These are phyloP conservation scores for Yarrowia osloensis DNA, from an alignment of 805 yeast genomes.

Conservation along the genomic window DNA sequence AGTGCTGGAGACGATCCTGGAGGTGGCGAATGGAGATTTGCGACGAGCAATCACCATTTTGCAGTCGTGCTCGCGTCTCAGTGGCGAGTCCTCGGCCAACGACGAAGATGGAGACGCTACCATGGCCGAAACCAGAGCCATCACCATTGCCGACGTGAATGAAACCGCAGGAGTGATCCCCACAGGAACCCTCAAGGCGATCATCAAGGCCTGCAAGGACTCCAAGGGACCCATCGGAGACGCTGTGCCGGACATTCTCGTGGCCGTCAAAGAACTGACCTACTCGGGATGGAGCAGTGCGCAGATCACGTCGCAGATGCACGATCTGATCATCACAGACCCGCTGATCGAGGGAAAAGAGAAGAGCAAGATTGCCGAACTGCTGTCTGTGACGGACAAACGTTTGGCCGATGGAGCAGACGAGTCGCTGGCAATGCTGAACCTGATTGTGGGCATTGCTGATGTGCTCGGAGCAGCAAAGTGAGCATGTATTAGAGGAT, in stretches of 20 bases:
- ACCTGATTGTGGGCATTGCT: slow-evolving; percentile 59
- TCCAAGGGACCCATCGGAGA: slow-evolving; percentile 17
- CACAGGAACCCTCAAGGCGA: slow-evolving; percentile 46
- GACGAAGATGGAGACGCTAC: slow-evolving; percentile 43
- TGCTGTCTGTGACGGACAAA: slow-evolving; percentile 73
- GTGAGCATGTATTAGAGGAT: neutral
- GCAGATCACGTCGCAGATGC: slow-evolving; percentile 70
- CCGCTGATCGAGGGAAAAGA: slow-evolving; percentile 52
- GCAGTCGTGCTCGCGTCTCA: slow-evolving; percentile 76
- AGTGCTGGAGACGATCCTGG: slow-evolving; percentile 65
- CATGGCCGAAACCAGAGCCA: slow-evolving; percentile 40
- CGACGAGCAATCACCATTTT: slow-evolving; percentile 88
- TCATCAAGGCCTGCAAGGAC: slow-evolving; percentile 46
- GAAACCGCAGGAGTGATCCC: slow-evolving; percentile 82
- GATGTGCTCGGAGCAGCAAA: slow-evolving; percentile 24
- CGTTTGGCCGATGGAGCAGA: slow-evolving; percentile 82
- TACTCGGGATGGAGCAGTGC: slow-evolving; percentile 81
- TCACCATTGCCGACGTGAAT: slow-evolving; percentile 53
- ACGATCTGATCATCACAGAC: slow-evolving; percentile 62
- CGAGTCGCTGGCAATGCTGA: slow-evolving; percentile 79
- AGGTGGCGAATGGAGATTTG: slow-evolving; percentile 84
- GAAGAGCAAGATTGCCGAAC: slow-evolving; percentile 65
- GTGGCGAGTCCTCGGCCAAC: slow-evolving; percentile 43
- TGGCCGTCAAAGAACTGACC: slow-evolving; percentile 36
- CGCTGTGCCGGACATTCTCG: slow-evolving; percentile 32